Conservation (phyloP, 73 alveolate species). For the Paramecium caudatum region DNA sequence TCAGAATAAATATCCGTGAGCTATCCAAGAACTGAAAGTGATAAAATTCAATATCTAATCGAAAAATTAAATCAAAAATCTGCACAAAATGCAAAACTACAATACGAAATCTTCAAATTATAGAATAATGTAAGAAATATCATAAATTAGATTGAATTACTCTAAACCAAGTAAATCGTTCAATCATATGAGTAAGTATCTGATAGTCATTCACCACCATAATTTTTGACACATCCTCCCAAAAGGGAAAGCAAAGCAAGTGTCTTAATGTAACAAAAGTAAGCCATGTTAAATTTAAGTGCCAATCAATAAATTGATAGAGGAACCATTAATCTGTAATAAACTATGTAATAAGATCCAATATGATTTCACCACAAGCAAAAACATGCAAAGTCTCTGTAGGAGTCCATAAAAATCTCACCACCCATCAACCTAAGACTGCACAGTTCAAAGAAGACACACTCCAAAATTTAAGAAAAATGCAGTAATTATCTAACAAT, state of each 20-base stretch:
- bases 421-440: constrained; percentile 46
- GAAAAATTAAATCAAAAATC: constrained; percentile 59
- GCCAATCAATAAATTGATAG: not conserved
- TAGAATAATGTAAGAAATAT: constrained; percentile 2
- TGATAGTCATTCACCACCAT: constrained; percentile 49
- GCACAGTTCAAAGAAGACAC: constrained; percentile 42
- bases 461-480: constrained; percentile 15
- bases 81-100: constrained; percentile 23
- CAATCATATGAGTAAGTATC: constrained; percentile 45
- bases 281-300: constrained; percentile 27
- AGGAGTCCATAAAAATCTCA: not conserved
- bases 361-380: constrained; percentile 36
- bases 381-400: constrained; percentile 13
- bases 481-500: not conserved
- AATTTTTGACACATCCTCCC: constrained; percentile 4
- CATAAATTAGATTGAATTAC: constrained; percentile 41
- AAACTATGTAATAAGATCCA: not conserved
- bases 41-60: constrained; percentile 5
- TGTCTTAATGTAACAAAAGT: constrained; percentile 8
- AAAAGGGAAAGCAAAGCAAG: constrained; percentile 34
- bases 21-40: not conserved
- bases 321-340: constrained; percentile 18
- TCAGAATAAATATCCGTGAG: constrained; percentile 5
- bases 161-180: constrained; percentile 38
- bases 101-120: constrained; percentile 36